phyloP scores from a whole-genome alignment of 176 grass and related monocot genomes.

The Lolium multiflorum region DNA sequence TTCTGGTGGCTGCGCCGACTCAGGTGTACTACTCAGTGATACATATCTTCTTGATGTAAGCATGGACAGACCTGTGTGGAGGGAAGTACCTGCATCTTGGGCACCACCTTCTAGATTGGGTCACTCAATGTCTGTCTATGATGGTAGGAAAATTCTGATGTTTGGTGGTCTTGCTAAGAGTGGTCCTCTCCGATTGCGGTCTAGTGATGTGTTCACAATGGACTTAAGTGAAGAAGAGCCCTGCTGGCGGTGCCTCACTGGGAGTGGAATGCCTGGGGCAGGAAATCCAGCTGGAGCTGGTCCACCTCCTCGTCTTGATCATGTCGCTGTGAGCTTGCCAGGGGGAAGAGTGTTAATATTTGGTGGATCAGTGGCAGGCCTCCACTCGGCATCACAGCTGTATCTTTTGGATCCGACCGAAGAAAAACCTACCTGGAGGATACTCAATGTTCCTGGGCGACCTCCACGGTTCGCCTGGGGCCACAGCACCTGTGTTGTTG shows the following conservation, averaged over 20 bases:
- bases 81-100: slow-evolving; percentile 88
- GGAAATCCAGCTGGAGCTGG: slow-evolving; percentile 86
- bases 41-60: slow-evolving; percentile 88
- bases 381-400: slow-evolving; percentile 86
- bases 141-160: slow-evolving; percentile 83
- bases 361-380: slow-evolving; percentile 89
- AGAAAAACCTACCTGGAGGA: slow-evolving; percentile 92
- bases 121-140: slow-evolving; percentile 74
- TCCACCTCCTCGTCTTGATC: slow-evolving; percentile 90
- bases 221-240: slow-evolving; percentile 89
- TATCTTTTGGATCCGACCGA: slow-evolving; percentile 92
- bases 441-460: slow-evolving; percentile 81
- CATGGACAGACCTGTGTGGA: slow-evolving; percentile 90
- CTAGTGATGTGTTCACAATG: slow-evolving; percentile 93
- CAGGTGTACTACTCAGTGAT: slow-evolving; percentile 90
- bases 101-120: slow-evolving; percentile 87
- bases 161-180: slow-evolving; percentile 95
- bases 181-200: slow-evolving; percentile 72
- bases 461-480: slow-evolving; percentile 88
- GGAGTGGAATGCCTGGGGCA: slow-evolving; percentile 87
- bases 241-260: slow-evolving; percentile 87
- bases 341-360: slow-evolving; percentile 85
- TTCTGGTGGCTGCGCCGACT: slow-evolving; percentile 93
- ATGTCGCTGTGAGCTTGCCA: slow-evolving; percentile 84
- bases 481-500: slow-evolving; percentile 88